Percentiles rank a stretch among this genome's conserved stretches.
These are phyloP conservation scores for Lycium barbarum DNA, from an alignment of 257 asterid genomes.

Conservation along the genomic window DNA sequence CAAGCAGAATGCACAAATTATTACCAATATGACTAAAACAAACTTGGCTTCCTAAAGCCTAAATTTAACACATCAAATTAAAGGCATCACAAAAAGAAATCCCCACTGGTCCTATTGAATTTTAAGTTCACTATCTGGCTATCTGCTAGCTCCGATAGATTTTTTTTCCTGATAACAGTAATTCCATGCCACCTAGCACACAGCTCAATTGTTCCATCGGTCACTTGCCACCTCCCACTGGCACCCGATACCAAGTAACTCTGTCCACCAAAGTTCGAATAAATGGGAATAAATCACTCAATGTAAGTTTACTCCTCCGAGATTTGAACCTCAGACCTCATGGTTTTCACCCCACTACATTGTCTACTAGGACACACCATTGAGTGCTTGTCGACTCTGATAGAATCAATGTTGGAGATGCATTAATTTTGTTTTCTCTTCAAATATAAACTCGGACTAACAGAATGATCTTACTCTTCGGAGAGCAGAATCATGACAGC, in stretches of 20 bases:
- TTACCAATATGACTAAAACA: not conserved
- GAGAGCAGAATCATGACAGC: not conserved
- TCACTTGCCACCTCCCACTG: not conserved
- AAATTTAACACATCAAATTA: not conserved
- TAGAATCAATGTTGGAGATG: not conserved
- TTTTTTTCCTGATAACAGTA: not conserved
- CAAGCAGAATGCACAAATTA: conserved; percentile 9
- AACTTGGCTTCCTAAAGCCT: not conserved
- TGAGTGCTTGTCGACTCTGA: not conserved
- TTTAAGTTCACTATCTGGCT: not conserved
- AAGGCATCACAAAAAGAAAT: not conserved
- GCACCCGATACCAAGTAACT: not conserved
- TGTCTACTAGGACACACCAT: not conserved
- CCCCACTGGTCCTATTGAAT: not conserved
- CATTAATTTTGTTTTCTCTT: not conserved
- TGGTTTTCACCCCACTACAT: not conserved
- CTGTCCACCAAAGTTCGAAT: not conserved
- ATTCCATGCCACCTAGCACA: not conserved
- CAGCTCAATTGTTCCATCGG: not conserved
- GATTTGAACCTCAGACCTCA: not conserved
- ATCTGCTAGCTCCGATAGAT: not conserved
- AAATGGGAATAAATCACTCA: not conserved
- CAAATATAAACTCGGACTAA: not conserved
- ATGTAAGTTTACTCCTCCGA: not conserved
- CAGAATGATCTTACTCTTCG: not conserved